These are phyloP conservation scores for Fusarium armeniacum DNA, from an alignment of 2,329 filamentous ascomycete species.

Conservation along the genomic window DNA sequence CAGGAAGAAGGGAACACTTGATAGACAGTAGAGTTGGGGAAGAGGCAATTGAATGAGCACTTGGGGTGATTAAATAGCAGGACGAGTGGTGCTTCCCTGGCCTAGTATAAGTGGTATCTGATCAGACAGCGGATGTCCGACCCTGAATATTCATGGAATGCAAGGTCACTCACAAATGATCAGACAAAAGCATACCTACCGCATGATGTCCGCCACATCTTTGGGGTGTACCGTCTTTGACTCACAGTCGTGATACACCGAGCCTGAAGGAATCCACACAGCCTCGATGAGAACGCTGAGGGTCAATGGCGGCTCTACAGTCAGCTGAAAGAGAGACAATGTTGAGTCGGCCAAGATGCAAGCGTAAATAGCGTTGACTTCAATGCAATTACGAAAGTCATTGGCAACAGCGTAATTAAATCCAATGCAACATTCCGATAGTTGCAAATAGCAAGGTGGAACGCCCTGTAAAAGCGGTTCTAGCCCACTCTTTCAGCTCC, in stretches of 20 bases:
- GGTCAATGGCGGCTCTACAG: neutral
- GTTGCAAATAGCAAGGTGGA: neutral
- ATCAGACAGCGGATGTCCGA: neutral
- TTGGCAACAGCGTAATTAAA: neutral
- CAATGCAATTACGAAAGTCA: rapidly evolving
- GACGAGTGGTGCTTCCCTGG: neutral
- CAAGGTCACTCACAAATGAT: neutral
- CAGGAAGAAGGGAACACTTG: neutral
- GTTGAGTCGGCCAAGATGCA: rapidly evolving
- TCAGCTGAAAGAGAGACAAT: neutral
- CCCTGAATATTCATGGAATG: neutral
- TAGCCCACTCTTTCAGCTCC: neutral
- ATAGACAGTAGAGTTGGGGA: neutral
- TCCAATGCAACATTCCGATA: neutral
- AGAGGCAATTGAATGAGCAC: neutral
- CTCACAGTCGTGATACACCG: neutral
- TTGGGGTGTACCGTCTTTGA: neutral
- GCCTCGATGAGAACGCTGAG: neutral
- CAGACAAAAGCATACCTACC: neutral
- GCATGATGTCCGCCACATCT: neutral
- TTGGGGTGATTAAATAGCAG: neutral
- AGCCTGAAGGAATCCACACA: neutral
- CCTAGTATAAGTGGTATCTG: neutral
- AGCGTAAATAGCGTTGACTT: neutral
- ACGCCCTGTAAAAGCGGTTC: neutral